Evolutionary conservation across 2,329 filamentous ascomycete species (phyloP), one percentile per base, ranked within the genome.

Genomic region (Tricladium varicosporioides): DNA sequence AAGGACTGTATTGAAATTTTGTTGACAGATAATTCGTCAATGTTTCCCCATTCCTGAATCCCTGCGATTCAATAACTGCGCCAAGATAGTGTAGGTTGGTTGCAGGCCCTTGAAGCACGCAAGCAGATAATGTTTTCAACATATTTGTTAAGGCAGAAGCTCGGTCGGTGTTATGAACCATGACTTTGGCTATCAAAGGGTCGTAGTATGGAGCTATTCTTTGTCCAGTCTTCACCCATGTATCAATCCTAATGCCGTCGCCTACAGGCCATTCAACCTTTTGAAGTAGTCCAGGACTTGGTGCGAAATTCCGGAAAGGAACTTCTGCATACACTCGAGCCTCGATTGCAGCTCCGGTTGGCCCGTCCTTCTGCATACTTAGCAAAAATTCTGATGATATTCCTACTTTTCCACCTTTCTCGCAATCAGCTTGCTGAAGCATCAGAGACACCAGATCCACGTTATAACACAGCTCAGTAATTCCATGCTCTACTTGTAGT

Each of bases 171-270:
- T 83, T 88, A 51, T 80, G 91, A 0, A 81, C 81, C 72, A 51
- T 91, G 60, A 91, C 75, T 67, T 92, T 91, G 1, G 87, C 84
- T 49, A 92, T 85, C 78, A 91, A 86, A 0, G 88, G 87, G 64
- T 92, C 88, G 68, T 91, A 92, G 61, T 88, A 84, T 3, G 86
- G 84, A 0, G 87, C 88, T 1, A 92, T 82, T 63, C 88, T 81
- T 56, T 89, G 87, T 5, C 88, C 88, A 31, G 81, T 75, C 18
- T 84, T 78, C 61, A 92, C 89, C 18, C 87, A 87, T 4, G 85
- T 85, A 65, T 91, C 87, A 53, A 90, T 84, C 10, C 87, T 80
- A 83, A 0, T 53, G 2, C 53, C 58, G 5, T 60, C 52, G 22
- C 53, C 58, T 32, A 48, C 10, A 1, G 62, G 58, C 56, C 58